A percentile compares a stretch with the other conserved stretches of the same genome.
These are phyloP conservation scores for Setaria italica DNA, from an alignment of 202 grass and related monocot genomes.

Conservation along the genomic window DNA sequence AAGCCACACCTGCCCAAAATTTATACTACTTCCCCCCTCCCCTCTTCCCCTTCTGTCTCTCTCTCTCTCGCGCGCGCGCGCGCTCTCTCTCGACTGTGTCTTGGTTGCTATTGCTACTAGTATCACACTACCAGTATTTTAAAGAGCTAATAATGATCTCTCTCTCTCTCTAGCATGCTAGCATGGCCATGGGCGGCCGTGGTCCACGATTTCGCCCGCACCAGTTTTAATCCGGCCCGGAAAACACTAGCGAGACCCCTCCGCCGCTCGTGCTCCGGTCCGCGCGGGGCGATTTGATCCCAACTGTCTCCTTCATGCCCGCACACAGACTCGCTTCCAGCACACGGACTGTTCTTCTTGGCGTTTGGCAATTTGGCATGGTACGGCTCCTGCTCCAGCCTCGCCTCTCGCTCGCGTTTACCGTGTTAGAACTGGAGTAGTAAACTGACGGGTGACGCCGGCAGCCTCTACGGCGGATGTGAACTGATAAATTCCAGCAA, in stretches of 20 bases:
- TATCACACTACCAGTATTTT: neutral
- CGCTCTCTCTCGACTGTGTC: constrained; percentile 10
- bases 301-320: constrained; percentile 59
- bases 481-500: neutral
- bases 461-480: neutral
- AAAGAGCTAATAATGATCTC: constrained; percentile 10
- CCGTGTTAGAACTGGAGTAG: too few species aligned
- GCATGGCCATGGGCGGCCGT: neutral
- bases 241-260: neutral
- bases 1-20: constrained; percentile 57
- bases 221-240: constrained; percentile 12
- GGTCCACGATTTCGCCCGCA: constrained; percentile 32
- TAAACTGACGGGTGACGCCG: too few species aligned
- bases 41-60: neutral
- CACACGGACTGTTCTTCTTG: constrained; percentile 18
- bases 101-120: constrained; percentile 10
- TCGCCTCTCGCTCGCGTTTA: too few species aligned
- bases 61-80: neutral
- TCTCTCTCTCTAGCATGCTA: neutral
- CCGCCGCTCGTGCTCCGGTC: constrained; percentile 29
- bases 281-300: constrained; percentile 32
- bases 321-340: constrained; percentile 32
- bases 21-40: constrained; percentile 42
- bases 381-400: constrained; percentile 27
- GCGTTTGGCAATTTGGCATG: neutral